phyloP scores from a whole-genome alignment of 768 basidiomycete species.

The Kwoniella dendrophila region DNA sequence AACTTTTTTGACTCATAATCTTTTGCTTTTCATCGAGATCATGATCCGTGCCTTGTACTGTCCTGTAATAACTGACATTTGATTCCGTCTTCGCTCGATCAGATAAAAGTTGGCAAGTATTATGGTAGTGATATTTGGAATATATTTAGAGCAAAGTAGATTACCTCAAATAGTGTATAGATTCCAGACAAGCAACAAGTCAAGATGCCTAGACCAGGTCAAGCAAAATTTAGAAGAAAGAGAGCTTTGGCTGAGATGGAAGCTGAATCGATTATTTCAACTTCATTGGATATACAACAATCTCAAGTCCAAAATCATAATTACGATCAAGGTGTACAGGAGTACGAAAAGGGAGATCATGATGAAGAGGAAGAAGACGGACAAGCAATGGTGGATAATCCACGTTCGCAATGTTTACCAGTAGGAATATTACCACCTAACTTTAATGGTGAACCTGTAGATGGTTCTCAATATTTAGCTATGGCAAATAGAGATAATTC shows the following conservation, averaged over 20 bases:
- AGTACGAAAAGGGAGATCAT: neutral
- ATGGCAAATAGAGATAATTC: conserved; percentile 34
- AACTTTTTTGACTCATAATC: conserved; percentile 4
- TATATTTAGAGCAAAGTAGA: neutral
- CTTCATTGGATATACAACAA: neutral
- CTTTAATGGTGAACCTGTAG: conserved; percentile 50
- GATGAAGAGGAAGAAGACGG: neutral
- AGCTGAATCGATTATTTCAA: neutral
- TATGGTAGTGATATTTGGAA: neutral
- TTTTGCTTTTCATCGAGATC: neutral
- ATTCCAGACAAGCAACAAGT: neutral
- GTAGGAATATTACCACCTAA: conserved; percentile 52
- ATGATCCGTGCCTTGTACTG: conserved; percentile 2
- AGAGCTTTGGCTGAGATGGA: conserved; percentile 6
- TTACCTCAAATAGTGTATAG: neutral
- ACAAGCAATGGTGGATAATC: neutral
- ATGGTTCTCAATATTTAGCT: conserved; percentile 56
- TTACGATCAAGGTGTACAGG: neutral
- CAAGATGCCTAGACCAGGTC: conserved; percentile 13
- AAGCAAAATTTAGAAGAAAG: conserved; percentile 8
- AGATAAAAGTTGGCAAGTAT: neutral
- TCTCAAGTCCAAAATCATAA: neutral
- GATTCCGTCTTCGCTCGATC: neutral
- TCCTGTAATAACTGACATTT: neutral
- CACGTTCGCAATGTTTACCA: conserved; percentile 52